These are phyloP conservation scores for Coffea humblotiana DNA, from an alignment of 305 asterid genomes.

Conservation along the genomic window DNA sequence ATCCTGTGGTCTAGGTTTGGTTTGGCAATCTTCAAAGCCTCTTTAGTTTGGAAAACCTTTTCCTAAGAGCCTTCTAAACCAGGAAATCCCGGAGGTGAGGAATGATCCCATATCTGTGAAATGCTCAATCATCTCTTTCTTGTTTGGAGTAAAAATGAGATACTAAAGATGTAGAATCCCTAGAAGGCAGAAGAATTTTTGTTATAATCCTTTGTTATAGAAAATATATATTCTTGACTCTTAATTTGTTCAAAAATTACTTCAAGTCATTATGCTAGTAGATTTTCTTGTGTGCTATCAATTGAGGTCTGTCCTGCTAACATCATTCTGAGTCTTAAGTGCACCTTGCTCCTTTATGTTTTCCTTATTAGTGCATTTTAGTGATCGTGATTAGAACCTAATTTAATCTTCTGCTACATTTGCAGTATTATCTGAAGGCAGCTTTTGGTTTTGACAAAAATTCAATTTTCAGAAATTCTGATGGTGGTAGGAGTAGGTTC, in stretches of 20 bases:
- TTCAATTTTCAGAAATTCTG: conserved; percentile 79
- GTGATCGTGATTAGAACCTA: conserved; percentile 8
- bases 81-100: neutral
- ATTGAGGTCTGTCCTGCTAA: neutral
- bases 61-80: neutral
- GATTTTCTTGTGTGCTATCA: neutral
- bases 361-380: no score
- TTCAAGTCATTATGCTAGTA: neutral
- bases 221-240: neutral
- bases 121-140: neutral
- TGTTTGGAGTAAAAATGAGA: neutral
- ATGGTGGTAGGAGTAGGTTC: conserved; percentile 93
- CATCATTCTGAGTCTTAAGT: conserved; percentile 20
- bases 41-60: neutral
- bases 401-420: conserved; percentile 19
- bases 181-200: neutral
- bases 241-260: neutral
- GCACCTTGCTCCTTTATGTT: neutral
- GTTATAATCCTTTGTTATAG: no score
- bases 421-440: conserved; percentile 89
- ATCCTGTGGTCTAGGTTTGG: neutral
- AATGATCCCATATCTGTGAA: no score
- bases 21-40: neutral
- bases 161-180: neutral
- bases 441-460: conserved; percentile 83